Conservation (phyloP, 768 basidiomycete species). For the Phlegmacium glaucopus region DNA sequence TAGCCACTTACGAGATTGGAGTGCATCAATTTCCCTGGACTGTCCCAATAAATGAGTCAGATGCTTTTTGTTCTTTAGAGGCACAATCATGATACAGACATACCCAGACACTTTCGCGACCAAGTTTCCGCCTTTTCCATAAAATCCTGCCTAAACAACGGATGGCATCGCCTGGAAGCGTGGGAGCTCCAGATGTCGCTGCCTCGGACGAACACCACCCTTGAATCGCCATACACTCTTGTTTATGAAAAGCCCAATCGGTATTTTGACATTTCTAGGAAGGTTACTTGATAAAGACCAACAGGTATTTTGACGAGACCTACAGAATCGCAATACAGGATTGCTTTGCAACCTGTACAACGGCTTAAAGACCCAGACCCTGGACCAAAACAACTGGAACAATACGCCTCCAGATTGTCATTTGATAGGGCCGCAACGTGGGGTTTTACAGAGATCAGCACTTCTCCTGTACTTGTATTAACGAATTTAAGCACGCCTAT, state of each 20-base stretch:
- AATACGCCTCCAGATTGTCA: constrained; percentile 54
- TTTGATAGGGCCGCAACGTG: constrained; percentile 65
- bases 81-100: constrained; percentile 14
- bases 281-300: background rate
- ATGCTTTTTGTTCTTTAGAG: constrained; percentile 1
- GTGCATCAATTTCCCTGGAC: constrained; percentile 59
- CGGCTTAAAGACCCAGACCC: constrained; percentile 46
- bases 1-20: constrained; percentile 71
- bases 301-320: constrained; percentile 19
- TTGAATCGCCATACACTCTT: constrained; percentile 71
- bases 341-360: constrained; percentile 67
- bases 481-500: background rate
- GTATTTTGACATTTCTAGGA: constrained; percentile 61
- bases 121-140: constrained; percentile 58
- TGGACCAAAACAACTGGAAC: constrained; percentile 61
- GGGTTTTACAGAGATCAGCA: constrained; percentile 56
- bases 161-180: constrained; percentile 74
- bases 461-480: constrained; percentile 44
- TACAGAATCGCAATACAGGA: constrained; percentile 78
- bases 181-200: constrained; percentile 2
- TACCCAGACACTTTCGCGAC: constrained; percentile 57
- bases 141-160: constrained; percentile 75
- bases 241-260: constrained; percentile 76
- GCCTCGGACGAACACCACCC: constrained; percentile 51
- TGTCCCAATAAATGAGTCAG: constrained; percentile 18